Conservation (phyloP, 2,329 filamentous ascomycete genomes). For the Ambrosiella xylebori region DNA sequence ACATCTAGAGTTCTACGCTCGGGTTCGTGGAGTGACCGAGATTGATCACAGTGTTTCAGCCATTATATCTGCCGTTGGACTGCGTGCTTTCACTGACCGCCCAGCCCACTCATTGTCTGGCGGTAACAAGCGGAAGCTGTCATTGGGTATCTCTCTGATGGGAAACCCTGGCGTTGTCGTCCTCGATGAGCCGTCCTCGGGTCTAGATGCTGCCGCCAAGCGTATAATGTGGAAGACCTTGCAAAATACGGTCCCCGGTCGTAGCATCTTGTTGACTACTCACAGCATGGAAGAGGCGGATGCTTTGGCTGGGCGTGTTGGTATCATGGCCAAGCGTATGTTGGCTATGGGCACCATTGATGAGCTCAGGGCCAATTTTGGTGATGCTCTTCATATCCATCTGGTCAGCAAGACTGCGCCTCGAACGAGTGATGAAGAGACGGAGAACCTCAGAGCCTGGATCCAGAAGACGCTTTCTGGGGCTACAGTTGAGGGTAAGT, state of each 20-base stretch:
- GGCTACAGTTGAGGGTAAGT: conserved; percentile 41
- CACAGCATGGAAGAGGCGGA: conserved; percentile 95
- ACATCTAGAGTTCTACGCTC: conserved; percentile 76
- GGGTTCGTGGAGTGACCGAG: conserved; percentile 59
- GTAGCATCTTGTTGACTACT: conserved; percentile 76
- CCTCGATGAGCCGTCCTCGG: conserved; percentile 75
- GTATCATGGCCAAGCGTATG: conserved; percentile 76
- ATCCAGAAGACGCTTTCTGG: conserved; percentile 41
- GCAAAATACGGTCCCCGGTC: conserved; percentile 51
- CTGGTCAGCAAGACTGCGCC: conserved; percentile 61
- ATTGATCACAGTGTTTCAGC: conserved; percentile 61
- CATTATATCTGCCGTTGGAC: conserved; percentile 65
- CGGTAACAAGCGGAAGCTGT: conserved; percentile 87
- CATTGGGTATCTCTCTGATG: conserved; percentile 77
- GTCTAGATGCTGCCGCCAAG: conserved; percentile 81
- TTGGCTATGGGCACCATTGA: conserved; percentile 65
- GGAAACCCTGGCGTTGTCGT: conserved; percentile 77
- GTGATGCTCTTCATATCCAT: conserved; percentile 66
- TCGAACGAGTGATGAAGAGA: conserved; percentile 51
- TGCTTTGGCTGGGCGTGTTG: conserved; percentile 64
- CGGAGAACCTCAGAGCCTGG: conserved; percentile 49
- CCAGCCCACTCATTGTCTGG: conserved; percentile 70
- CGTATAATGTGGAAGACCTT: conserved; percentile 86
- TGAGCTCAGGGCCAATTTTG: conserved; percentile 54
- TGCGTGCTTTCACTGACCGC: conserved; percentile 50